These are phyloP conservation scores for Hypomyces rosellus DNA, from an alignment of 2,329 filamentous ascomycete species.

Conservation along the genomic window DNA sequence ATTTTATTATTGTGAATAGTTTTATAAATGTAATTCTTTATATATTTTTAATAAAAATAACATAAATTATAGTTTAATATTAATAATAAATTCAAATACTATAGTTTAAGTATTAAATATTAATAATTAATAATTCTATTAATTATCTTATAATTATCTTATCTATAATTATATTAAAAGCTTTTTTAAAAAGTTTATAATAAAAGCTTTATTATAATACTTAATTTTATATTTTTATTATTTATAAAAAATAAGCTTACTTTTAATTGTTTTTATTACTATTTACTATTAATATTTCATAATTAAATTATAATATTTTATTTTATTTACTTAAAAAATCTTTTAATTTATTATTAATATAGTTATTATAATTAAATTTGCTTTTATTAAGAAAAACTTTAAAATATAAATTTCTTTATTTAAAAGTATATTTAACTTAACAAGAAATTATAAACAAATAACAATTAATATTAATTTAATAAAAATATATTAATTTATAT, in stretches of 20 bases:
- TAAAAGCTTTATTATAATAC: neutral
- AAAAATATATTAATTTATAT: too few species aligned
- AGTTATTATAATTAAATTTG: too few species aligned
- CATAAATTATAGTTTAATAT: slow-evolving; percentile 8
- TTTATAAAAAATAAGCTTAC: neutral
- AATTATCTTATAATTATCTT: neutral
- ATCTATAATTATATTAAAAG: neutral
- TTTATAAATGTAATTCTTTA: too few species aligned
- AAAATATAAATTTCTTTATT: too few species aligned
- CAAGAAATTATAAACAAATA: too few species aligned
- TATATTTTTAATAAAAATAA: too few species aligned
- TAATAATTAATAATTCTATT: neutral
- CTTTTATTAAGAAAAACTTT: too few species aligned
- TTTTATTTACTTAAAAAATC: neutral
- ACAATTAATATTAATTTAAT: too few species aligned
- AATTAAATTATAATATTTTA: neutral
- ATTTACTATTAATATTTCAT: neutral
- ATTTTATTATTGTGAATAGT: slow-evolving; percentile 4
- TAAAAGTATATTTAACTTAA: too few species aligned
- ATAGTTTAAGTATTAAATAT: neutral
- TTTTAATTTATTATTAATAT: neutral
- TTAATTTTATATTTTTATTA: too few species aligned
- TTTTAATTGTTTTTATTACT: too few species aligned
- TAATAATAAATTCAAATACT: too few species aligned
- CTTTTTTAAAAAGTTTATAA: neutral